These are phyloP conservation scores for Daldinia grandis DNA, from an alignment of 495 filamentous ascomycete genomes.

Conservation along the genomic window DNA sequence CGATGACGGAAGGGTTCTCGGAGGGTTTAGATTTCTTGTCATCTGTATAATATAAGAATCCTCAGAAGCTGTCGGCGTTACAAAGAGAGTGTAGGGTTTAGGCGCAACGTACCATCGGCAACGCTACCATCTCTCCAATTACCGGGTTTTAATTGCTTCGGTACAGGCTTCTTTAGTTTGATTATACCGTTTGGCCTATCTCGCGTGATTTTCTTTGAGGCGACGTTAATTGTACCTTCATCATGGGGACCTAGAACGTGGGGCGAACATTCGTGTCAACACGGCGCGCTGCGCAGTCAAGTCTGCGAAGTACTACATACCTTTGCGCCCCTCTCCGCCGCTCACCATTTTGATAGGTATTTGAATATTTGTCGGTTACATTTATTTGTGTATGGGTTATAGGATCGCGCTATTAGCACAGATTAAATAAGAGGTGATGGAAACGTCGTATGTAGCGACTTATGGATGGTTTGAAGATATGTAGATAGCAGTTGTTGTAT, in stretches of 20 bases:
- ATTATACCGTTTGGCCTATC: slow-evolving; percentile 62
- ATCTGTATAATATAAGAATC: slow-evolving; percentile 37
- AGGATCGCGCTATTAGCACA: neutral
- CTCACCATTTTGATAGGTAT: slow-evolving; percentile 33
- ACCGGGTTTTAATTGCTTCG: slow-evolving; percentile 65
- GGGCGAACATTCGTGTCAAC: slow-evolving; percentile 21
- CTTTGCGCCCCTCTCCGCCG: slow-evolving; percentile 38
- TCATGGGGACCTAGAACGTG: slow-evolving; percentile 51
- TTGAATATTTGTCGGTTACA: slow-evolving; percentile 14
- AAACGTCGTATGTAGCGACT: slow-evolving; percentile 1
- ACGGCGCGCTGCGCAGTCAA: slow-evolving; percentile 22
- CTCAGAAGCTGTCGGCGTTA: slow-evolving; percentile 3
- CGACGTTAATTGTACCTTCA: slow-evolving; percentile 65
- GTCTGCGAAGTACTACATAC: slow-evolving; percentile 13
- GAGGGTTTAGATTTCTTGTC: slow-evolving; percentile 57
- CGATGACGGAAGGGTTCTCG: slow-evolving; percentile 56
- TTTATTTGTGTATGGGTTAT: slow-evolving; percentile 7
- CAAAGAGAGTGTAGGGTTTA: slow-evolving; percentile 2
- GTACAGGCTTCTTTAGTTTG: slow-evolving; percentile 71
- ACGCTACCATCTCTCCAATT: slow-evolving; percentile 63
- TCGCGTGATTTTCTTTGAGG: slow-evolving; percentile 69
- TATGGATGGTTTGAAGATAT: slow-evolving; percentile 19
- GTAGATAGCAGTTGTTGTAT: slow-evolving; percentile 10
- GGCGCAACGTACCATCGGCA: slow-evolving; percentile 61
- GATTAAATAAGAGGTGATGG: slow-evolving; percentile 11